These are phyloP conservation scores for Streptanthus diversifolius DNA, from an alignment of 345 rosid species.

Conservation along the genomic window DNA sequence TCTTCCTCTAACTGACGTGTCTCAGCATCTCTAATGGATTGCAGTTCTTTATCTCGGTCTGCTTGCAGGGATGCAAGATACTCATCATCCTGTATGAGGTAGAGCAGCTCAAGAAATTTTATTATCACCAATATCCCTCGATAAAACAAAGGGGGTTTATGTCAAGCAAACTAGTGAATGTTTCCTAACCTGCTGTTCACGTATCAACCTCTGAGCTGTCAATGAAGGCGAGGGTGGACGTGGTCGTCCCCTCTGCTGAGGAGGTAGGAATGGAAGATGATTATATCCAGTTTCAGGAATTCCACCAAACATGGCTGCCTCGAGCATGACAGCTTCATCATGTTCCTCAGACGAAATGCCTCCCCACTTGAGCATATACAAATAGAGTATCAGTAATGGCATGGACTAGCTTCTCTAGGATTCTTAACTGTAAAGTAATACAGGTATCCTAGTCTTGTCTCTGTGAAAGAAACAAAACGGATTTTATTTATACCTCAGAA, in stretches of 20 bases:
- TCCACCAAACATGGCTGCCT: conserved; percentile 99
- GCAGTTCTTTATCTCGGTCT: conserved; percentile 88
- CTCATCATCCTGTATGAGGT: conserved; percentile 78
- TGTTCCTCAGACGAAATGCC: conserved; percentile 98
- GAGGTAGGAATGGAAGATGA: conserved; percentile 30
- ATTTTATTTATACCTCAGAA: conserved; percentile 47
- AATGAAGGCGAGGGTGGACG: conserved; percentile 91
- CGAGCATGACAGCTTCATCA: conserved; percentile 99
- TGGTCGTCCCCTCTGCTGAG: conserved; percentile 50
- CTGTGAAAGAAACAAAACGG: neutral
- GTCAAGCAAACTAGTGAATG: neutral
- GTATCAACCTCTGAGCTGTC: conserved; percentile 91
- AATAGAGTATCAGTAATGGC: conserved; percentile 7
- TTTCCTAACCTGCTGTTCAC: conserved; percentile 90
- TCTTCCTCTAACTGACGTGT: conserved; percentile 69
- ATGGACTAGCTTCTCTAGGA: conserved; percentile 9
- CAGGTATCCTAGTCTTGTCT: neutral
- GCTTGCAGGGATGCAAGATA: conserved; percentile 94
- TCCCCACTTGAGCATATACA: conserved; percentile 71
- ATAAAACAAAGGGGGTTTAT: neutral
- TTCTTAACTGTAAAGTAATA: neutral
- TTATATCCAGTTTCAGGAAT: conserved; percentile 79
- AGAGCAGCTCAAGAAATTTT: conserved; percentile 2
- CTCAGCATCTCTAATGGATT: conserved; percentile 81
- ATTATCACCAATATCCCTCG: neutral